Evolutionary conservation across 2,329 filamentous ascomycete species (phyloP).

Genomic region (Aspergillus transmontanensis): DNA sequence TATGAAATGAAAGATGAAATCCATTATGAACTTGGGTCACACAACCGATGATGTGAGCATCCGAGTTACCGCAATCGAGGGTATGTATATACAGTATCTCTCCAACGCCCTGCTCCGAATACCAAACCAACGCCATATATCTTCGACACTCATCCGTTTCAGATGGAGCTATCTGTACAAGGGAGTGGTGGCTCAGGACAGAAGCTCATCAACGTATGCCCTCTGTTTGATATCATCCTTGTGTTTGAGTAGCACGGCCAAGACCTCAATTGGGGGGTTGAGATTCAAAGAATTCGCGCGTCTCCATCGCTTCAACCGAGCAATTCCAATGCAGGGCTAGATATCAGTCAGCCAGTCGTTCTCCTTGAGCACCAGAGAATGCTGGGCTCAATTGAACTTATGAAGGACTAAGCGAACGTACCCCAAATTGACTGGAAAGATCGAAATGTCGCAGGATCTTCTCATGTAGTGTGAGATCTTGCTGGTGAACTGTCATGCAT

Average conservation of each 20-base stretch:
- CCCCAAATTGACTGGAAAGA: slow-evolving; percentile 86
- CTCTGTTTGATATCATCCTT: slow-evolving; percentile 53
- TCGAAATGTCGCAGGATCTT: slow-evolving; percentile 92
- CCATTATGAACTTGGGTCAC: background rate
- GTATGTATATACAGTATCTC: slow-evolving; percentile 3
- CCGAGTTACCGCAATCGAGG: background rate
- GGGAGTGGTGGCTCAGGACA: slow-evolving; percentile 29
- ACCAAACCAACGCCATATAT: background rate
- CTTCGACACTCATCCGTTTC: background rate
- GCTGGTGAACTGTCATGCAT: slow-evolving; percentile 67
- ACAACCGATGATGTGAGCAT: background rate
- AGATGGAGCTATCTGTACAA: background rate
- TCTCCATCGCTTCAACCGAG: slow-evolving; percentile 81
- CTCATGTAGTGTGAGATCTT: slow-evolving; percentile 71
- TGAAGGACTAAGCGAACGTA: slow-evolving; percentile 55
- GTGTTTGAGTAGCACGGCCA: slow-evolving; percentile 77
- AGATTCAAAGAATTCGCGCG: slow-evolving; percentile 80
- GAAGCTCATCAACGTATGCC: slow-evolving; percentile 61
- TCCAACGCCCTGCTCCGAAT: background rate
- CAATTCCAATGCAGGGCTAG: slow-evolving; percentile 85
- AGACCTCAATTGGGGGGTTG: slow-evolving; percentile 85
- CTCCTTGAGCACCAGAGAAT: background rate
- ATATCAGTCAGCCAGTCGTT: slow-evolving; percentile 16
- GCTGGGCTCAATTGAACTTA: background rate
- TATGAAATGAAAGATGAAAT: background rate